Conservation (phyloP, 2,329 filamentous ascomycete species). For the Colletotrichum tabaci region DNA sequence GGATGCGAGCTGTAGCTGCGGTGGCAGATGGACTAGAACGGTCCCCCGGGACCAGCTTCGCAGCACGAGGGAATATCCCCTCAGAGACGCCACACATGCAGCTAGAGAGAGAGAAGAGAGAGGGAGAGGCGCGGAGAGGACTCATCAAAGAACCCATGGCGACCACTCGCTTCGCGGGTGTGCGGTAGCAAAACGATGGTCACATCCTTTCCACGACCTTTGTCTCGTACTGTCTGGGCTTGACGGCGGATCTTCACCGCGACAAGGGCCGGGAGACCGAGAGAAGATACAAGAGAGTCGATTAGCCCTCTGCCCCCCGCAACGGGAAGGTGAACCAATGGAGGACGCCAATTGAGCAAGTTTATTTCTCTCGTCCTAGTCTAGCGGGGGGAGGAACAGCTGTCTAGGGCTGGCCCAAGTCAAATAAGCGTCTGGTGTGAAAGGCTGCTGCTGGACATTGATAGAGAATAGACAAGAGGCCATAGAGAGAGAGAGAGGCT, state of each 20-base stretch:
- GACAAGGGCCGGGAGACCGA: neutral
- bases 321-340: slow-evolving; percentile 35
- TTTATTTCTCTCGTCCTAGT: slow-evolving; percentile 23
- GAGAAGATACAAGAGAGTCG: neutral
- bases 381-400: slow-evolving; percentile 6
- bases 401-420: neutral
- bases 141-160: neutral
- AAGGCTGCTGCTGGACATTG: slow-evolving; percentile 4
- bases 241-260: neutral
- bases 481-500: slow-evolving; percentile 27
- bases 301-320: neutral
- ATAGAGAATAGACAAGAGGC: neutral
- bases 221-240: neutral
- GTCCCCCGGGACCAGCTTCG: neutral
- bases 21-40: slow-evolving; percentile 9
- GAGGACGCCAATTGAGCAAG: slow-evolving; percentile 47
- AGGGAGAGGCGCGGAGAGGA: neutral
- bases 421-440: neutral
- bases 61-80: slow-evolving; percentile 1
- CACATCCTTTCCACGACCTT: neutral
- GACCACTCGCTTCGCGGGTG: neutral
- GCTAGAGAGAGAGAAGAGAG: neutral
- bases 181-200: neutral
- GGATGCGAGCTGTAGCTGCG: slow-evolving; percentile 20
- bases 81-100: slow-evolving; percentile 25